phyloP scores from a whole-genome alignment of 495 filamentous ascomycete species.

The Clavariopsis aquatica region DNA sequence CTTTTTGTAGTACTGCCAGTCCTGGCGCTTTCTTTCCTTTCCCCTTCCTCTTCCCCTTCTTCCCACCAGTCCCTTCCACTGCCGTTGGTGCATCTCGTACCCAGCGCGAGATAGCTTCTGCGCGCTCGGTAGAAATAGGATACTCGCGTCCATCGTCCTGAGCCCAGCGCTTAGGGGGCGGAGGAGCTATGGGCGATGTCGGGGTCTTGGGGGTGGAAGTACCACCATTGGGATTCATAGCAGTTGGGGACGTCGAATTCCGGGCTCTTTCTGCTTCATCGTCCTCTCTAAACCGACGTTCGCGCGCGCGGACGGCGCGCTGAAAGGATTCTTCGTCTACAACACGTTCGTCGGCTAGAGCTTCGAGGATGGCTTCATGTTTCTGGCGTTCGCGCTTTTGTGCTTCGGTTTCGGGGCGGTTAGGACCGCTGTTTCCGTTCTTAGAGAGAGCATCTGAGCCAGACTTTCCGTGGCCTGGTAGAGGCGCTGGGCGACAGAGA shows the following conservation, averaged over 20 bases:
- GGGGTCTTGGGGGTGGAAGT: conserved; percentile 12
- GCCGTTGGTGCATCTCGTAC: conserved; percentile 61
- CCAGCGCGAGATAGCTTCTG: conserved; percentile 67
- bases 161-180: conserved; percentile 60
- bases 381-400: conserved; percentile 58
- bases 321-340: conserved; percentile 65
- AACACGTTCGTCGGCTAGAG: conserved; percentile 63
- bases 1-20: conserved; percentile 3
- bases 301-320: conserved; percentile 59
- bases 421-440: conserved; percentile 22
- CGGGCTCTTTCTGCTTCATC: conserved; percentile 41
- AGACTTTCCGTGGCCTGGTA: conserved; percentile 48
- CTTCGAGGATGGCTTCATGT: conserved; percentile 65
- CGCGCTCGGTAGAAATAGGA: conserved; percentile 67
- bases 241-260: no score
- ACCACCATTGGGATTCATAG: background rate
- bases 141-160: conserved; percentile 67
- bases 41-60: conserved; percentile 37
- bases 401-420: conserved; percentile 47
- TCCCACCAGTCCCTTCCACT: conserved; percentile 38
- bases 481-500: conserved; percentile 67
- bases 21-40: conserved; percentile 21
- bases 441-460: conserved; percentile 2
- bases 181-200: conserved; percentile 1
- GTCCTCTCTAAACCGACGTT: conserved; percentile 56